These are phyloP conservation scores for Nannizziopsis arthrosporioides DNA, from an alignment of 2,329 filamentous ascomycete genomes.

Conservation along the genomic window DNA sequence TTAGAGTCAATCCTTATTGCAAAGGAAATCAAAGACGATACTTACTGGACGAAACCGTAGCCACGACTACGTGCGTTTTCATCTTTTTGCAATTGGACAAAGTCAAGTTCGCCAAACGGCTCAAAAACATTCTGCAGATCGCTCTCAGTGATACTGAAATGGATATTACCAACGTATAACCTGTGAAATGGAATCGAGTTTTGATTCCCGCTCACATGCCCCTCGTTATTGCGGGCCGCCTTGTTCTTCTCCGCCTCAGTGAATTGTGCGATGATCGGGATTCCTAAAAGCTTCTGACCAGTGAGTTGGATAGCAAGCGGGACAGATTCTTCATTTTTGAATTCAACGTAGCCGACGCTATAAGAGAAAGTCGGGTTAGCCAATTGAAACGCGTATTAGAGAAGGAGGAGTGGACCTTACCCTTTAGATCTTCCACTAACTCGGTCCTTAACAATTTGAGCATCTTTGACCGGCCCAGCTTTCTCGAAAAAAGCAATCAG, in stretches of 20 bases:
- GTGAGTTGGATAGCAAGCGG: constrained; percentile 91
- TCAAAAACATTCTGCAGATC: constrained; percentile 95
- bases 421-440: constrained; percentile 96
- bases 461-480: constrained; percentile 87
- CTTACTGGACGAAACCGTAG: constrained; percentile 97
- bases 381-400: not conserved
- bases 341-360: constrained; percentile 98
- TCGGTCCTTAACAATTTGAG: constrained; percentile 95
- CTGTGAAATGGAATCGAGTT: constrained; percentile 92
- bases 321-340: constrained; percentile 91
- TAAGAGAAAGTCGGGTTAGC: constrained; percentile 28
- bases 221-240: constrained; percentile 72
- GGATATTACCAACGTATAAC: constrained; percentile 97
- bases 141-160: constrained; percentile 96
- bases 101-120: constrained; percentile 94
- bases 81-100: constrained; percentile 94
- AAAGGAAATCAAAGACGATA: constrained; percentile 20
- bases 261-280: constrained; percentile 94
- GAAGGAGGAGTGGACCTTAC: constrained; percentile 43
- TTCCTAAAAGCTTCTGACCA: constrained; percentile 95
- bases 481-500: constrained; percentile 92
- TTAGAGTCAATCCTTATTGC: not conserved
- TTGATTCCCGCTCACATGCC: constrained; percentile 57
- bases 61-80: constrained; percentile 81
- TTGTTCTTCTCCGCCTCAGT: constrained; percentile 99